Percentiles rank a stretch among this genome's conserved stretches.
Conservation (phyloP, 2,329 filamentous ascomycete species). For the Penicillium italicum region DNA sequence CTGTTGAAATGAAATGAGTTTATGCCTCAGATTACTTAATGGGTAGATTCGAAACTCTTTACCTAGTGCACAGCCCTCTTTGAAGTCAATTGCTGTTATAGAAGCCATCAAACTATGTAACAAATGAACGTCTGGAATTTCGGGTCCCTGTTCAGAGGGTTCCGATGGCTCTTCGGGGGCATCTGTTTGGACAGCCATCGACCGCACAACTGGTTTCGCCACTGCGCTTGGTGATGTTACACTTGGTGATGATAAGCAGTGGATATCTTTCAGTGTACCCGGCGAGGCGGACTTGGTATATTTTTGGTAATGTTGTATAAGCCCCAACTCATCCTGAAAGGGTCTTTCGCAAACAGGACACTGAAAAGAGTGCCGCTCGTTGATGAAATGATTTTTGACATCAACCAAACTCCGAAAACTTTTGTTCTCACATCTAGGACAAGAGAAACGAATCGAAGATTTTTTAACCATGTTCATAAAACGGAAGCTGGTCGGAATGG, state of each 20-base stretch:
- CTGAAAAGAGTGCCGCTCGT: neutral
- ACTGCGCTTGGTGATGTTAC: neutral
- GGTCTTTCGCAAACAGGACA: neutral
- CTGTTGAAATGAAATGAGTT: neutral
- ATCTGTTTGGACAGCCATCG: neutral
- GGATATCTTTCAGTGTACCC: neutral
- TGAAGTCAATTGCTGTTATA: neutral
- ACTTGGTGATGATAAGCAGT: neutral
- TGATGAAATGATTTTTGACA: neutral
- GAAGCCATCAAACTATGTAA: neutral
- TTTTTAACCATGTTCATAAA: neutral
- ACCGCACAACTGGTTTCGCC: neutral
- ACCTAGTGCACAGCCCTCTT: neutral
- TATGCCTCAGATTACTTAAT: neutral
- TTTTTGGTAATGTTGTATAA: conserved; percentile 5
- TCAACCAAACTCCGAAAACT: neutral
- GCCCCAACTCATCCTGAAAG: neutral
- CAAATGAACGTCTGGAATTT: neutral
- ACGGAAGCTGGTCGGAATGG: neutral
- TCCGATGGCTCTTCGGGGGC: neutral
- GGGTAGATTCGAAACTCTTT: neutral
- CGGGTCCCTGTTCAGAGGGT: neutral
- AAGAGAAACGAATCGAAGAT: neutral
- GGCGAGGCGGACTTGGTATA: neutral
- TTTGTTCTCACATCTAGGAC: neutral